These are phyloP conservation scores for Pseudopithomyces chartarum DNA, from an alignment of 2,329 filamentous ascomycete species.

Conservation along the genomic window DNA sequence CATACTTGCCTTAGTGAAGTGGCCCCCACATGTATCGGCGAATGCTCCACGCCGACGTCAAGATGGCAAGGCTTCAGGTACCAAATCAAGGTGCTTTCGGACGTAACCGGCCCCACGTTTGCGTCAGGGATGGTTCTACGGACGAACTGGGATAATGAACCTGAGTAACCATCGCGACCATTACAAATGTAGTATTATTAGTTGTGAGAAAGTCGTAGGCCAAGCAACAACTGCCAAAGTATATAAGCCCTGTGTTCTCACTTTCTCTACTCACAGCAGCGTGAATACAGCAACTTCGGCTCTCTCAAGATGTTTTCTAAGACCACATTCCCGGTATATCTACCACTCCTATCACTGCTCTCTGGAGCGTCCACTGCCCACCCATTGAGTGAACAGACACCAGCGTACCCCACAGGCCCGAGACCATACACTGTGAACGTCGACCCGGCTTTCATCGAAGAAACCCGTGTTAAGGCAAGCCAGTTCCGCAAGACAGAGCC, in stretches of 20 bases:
- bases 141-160: no score
- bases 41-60: no score
- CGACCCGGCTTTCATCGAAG: constrained; percentile 7
- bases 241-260: not conserved
- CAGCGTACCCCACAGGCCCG: not conserved
- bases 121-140: no score
- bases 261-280: not conserved
- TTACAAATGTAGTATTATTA: not conserved
- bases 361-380: not conserved
- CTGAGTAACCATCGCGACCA: not conserved
- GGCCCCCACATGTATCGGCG: no score
- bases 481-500: constrained; percentile 1
- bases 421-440: constrained; percentile 6
- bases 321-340: not conserved
- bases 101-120: no score
- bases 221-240: not conserved
- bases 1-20: no score
- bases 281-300: not conserved
- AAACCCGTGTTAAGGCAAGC: constrained; percentile 1
- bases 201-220: not conserved
- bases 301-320: not conserved
- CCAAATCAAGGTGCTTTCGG: no score
- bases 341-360: not conserved
- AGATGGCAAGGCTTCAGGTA: no score
- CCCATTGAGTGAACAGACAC: not conserved